Base-by-base conservation (phyloP, 352 stramenopile genomes). In the Pythium aristosporum region DNA sequence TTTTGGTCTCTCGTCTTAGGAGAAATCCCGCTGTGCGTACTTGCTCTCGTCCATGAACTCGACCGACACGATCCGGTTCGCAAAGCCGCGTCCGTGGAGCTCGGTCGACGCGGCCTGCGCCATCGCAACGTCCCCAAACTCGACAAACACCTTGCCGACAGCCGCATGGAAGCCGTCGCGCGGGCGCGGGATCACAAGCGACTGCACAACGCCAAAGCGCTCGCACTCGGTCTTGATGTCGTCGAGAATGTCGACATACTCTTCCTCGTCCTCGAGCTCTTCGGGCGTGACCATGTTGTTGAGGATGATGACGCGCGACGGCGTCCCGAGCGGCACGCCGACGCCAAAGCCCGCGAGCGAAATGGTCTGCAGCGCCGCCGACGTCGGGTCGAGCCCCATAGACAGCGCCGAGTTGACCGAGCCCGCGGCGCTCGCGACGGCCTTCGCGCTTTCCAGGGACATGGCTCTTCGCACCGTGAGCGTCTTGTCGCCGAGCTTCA, bases 241-340 rank as follows among this genome's bases (percentile, higher is more conserved):
- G 66, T 98, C 92, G 54, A 92, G 66, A 63, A 99, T 96, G 68
- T 98, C 96, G 46, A 79, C 78, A 66, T 98, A 98, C 67, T 99
- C 96, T 37, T 98, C 89, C 16, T 98, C 88, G 50, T 98, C 94
- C 10, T 88, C 75, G 3, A 99, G 81, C 75, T 99, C 97, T 63
- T 98, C 93, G 8, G 96, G 78, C 21, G 85, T 97, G 2, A 99
- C 95, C 97, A 99, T 99, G 74, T 99, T 99, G 18, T 95, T 83
- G 65, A 99, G 77, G 16, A 99, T 92, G 51, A 99, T 76, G 36
- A 98, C 88, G 25, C 81, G 80, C 61, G 81, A 92, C 4, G 86
- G 84, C 16, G 49, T 68, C n/a, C 85, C 83, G 18, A 88, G 67
- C 18, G 83, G 86, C 12, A 83, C 58, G 34, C 74, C 77, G 20